Percentiles rank a stretch among this genome's conserved stretches.
Conservation (phyloP, 2,329 filamentous ascomycete genomes). For the Pseudopyrenochaeta lycopersici region DNA sequence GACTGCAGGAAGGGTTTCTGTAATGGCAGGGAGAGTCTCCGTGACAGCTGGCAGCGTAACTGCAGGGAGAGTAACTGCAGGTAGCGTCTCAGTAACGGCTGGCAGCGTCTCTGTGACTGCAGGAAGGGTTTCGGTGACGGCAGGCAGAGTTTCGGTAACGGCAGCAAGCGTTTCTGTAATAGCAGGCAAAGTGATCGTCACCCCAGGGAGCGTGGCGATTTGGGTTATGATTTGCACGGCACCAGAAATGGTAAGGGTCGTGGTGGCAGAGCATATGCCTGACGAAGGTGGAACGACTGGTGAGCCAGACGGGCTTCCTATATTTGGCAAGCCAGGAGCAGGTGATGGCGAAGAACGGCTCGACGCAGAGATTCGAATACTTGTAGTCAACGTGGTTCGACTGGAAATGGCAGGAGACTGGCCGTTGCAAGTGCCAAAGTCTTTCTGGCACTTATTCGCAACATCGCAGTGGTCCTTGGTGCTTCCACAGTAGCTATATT, state of each 20-base stretch:
- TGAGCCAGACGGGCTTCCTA: neutral
- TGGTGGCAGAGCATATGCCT: neutral
- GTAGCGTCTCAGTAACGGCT: neutral
- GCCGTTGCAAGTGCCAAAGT: neutral
- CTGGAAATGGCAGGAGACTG: neutral
- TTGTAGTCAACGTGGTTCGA: neutral
- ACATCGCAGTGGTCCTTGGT: neutral
- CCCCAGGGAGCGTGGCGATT: neutral
- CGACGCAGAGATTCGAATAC: neutral
- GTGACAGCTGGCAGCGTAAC: neutral
- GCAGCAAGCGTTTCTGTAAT: neutral
- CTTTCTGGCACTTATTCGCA: neutral
- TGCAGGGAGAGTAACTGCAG: neutral
- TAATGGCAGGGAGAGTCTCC: neutral
- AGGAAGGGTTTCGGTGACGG: neutral
- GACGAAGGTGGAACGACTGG: neutral
- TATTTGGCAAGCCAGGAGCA: neutral
- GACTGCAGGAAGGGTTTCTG: neutral
- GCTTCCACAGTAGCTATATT: neutral
- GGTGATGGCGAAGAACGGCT: neutral
- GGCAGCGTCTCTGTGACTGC: neutral
- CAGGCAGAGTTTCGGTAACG: neutral
- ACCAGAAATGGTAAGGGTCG: neutral
- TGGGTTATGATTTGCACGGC: neutral
- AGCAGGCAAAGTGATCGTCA: neutral